Conservation (phyloP, 352 stramenopile genomes). For the Globisporangium acanthophoron region DNA sequence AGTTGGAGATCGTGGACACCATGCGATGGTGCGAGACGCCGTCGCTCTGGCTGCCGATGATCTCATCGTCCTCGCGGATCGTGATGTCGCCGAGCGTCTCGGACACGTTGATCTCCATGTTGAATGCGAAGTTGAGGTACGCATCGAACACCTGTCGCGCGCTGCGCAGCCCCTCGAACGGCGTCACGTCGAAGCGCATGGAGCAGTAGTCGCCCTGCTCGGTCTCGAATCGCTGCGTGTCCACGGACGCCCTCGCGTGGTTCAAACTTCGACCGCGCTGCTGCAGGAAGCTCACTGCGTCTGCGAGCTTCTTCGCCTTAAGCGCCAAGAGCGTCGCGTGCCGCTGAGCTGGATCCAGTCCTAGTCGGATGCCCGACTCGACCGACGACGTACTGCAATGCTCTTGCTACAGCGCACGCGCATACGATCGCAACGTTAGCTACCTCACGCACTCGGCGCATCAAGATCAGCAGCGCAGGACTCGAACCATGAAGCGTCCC, state of each 20-base stretch:
- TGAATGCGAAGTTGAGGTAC: slow-evolving; percentile 37
- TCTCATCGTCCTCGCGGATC: slow-evolving; percentile 39
- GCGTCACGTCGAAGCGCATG: slow-evolving; percentile 41
- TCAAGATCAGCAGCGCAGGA: not conserved
- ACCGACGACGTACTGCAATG: slow-evolving; percentile 23
- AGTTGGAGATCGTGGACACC: slow-evolving; percentile 20
- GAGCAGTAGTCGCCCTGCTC: slow-evolving; percentile 25
- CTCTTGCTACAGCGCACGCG: slow-evolving; percentile 12
- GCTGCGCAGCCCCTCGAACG: slow-evolving; percentile 20
- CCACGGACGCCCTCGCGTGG: slow-evolving; percentile 25
- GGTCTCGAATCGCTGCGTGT: slow-evolving; percentile 33
- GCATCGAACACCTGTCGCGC: slow-evolving; percentile 41
- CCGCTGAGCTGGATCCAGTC: slow-evolving; percentile 15
- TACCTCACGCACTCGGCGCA: not conserved
- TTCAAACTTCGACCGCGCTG: slow-evolving; percentile 29
- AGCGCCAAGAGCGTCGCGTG: slow-evolving; percentile 25
- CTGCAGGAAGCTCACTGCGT: slow-evolving; percentile 28
- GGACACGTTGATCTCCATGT: slow-evolving; percentile 49
- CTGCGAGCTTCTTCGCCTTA: slow-evolving; percentile 33
- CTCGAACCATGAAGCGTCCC: slow-evolving; percentile 26
- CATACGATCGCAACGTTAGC: not conserved
- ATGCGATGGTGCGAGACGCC: slow-evolving; percentile 32
- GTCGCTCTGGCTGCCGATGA: slow-evolving; percentile 13
- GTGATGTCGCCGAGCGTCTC: slow-evolving; percentile 41
- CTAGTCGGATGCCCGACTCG: slow-evolving; percentile 29